Conservation (phyloP, 306 rosid genomes). For the Dryas octopetala region DNA sequence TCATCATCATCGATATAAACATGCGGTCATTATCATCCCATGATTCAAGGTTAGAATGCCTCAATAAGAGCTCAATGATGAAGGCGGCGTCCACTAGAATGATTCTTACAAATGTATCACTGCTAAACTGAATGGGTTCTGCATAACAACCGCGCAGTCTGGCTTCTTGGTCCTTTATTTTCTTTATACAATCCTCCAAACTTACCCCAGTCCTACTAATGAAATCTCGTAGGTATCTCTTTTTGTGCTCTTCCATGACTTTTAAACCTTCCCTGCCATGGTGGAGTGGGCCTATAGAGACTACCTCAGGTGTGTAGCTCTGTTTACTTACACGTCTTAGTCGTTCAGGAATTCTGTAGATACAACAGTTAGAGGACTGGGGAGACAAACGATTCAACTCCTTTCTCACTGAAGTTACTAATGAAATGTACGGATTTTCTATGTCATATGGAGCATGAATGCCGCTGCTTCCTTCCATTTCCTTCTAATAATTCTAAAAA, state of each 20-base stretch:
- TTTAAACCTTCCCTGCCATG: slow-evolving; percentile 17
- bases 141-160: no score
- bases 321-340: neutral
- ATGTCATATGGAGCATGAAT: no score
- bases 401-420: neutral
- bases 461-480: no score
- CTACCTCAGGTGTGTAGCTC: slow-evolving; percentile 22
- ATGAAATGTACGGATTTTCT: no score
- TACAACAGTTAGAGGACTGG: slow-evolving; percentile 5
- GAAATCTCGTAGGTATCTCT: neutral
- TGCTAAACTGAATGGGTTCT: no score
- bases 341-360: slow-evolving; percentile 9
- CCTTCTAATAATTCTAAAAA: no score
- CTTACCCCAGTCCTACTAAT: neutral
- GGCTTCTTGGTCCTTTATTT: no score
- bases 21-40: slow-evolving; percentile 14
- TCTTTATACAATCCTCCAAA: neutral
- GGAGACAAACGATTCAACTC: slow-evolving; percentile 7
- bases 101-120: no score
- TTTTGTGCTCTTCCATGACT: slow-evolving; percentile 27
- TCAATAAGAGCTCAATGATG: neutral
- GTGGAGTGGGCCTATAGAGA: slow-evolving; percentile 32
- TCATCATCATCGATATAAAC: slow-evolving; percentile 35
- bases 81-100: no score
- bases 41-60: no score